phyloP scores from a whole-genome alignment of 1,139 yeast genomes.

The Nakaseomyces delphensis region DNA sequence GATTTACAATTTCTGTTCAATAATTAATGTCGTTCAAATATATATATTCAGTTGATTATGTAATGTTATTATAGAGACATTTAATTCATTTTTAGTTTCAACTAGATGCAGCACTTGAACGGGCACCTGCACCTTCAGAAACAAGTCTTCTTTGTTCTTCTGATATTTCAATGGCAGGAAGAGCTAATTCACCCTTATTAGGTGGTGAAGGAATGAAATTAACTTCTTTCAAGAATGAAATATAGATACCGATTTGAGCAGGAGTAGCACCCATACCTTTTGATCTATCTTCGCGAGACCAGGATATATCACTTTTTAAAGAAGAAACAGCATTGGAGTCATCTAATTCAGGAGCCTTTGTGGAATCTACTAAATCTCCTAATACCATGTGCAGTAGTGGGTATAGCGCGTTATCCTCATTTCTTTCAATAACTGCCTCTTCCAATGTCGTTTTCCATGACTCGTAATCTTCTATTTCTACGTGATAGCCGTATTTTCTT shows the following conservation, averaged over 20 bases:
- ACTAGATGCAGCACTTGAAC: slow-evolving; percentile 40
- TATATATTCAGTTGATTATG: not conserved
- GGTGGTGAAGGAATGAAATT: slow-evolving; percentile 69
- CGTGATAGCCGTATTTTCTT: slow-evolving; percentile 61
- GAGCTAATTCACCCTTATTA: slow-evolving; percentile 33
- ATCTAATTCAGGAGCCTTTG: slow-evolving; percentile 92
- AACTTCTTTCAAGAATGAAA: slow-evolving; percentile 67
- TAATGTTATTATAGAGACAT: not conserved
- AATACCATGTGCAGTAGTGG: slow-evolving; percentile 91
- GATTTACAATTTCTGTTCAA: slow-evolving; percentile 89
- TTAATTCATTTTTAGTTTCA: not conserved
- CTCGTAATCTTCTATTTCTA: slow-evolving; percentile 55
- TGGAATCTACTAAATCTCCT: slow-evolving; percentile 81
- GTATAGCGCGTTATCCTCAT: slow-evolving; percentile 76
- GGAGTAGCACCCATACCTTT: slow-evolving; percentile 65
- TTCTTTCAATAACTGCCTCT: slow-evolving; percentile 58
- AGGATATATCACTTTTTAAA: slow-evolving; percentile 48
- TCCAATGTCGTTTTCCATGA: slow-evolving; percentile 75
- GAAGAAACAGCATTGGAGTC: slow-evolving; percentile 68
- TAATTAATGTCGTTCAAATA: slow-evolving; percentile 38
- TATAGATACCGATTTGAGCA: slow-evolving; percentile 62
- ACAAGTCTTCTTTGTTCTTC: slow-evolving; percentile 57
- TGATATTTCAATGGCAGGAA: slow-evolving; percentile 54
- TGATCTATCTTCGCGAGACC: slow-evolving; percentile 60
- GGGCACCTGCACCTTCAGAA: slow-evolving; percentile 81